These are phyloP conservation scores for Trichoderma endophyticum DNA, from an alignment of 2,329 filamentous ascomycete genomes.

Conservation along the genomic window DNA sequence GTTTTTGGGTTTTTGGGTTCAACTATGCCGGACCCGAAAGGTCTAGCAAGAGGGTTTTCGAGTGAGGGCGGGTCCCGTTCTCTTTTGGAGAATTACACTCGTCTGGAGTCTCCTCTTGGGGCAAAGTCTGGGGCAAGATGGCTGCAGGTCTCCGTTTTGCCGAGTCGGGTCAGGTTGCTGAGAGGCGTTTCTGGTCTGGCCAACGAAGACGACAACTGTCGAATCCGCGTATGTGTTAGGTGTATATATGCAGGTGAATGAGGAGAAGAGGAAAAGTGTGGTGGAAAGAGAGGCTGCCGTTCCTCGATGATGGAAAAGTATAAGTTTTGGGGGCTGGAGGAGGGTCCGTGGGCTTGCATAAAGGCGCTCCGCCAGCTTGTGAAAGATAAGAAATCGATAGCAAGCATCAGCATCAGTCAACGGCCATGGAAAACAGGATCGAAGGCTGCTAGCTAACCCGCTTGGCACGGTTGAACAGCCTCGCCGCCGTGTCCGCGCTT, in stretches of 20 bases:
- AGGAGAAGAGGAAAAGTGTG: slow-evolving; percentile 2
- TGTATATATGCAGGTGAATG: slow-evolving; percentile 12
- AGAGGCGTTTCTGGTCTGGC: background rate
- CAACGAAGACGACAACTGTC: background rate
- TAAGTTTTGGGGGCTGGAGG: slow-evolving; percentile 17
- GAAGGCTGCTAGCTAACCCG: background rate
- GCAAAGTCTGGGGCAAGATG: slow-evolving; percentile 10
- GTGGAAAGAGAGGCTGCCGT: slow-evolving; percentile 5
- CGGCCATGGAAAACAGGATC: background rate
- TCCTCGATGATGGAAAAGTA: slow-evolving; percentile 18
- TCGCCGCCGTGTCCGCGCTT: background rate
- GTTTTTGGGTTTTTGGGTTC: slow-evolving; percentile 14
- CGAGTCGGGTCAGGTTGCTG: background rate
- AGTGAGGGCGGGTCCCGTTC: slow-evolving; percentile 15
- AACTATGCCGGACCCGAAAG: slow-evolving; percentile 11
- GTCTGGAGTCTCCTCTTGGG: background rate
- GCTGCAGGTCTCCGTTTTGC: slow-evolving; percentile 3
- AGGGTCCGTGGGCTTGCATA: slow-evolving; percentile 13
- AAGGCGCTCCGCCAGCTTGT: background rate
- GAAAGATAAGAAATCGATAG: background rate
- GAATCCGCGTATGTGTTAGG: background rate
- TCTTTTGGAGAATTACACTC: background rate
- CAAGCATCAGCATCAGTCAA: background rate
- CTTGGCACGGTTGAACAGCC: background rate
- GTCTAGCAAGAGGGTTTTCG: slow-evolving; percentile 13